These are phyloP conservation scores for Ilex asprella DNA, from an alignment of 257 asterid genomes.

Conservation along the genomic window DNA sequence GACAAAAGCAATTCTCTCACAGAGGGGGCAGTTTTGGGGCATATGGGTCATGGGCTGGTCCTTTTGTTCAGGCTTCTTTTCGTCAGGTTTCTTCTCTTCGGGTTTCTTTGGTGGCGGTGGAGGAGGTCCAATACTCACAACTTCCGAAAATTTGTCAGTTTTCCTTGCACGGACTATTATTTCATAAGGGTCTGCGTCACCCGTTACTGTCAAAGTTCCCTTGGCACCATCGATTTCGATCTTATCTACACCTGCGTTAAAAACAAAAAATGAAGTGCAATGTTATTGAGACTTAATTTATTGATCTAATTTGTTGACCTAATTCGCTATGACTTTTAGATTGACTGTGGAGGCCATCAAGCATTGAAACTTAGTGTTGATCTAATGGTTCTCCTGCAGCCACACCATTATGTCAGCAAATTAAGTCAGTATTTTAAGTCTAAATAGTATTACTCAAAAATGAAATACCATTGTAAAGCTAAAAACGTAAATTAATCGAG, in stretches of 20 bases:
- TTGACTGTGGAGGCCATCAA: background rate
- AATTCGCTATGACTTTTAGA: background rate
- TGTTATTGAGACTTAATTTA: background rate
- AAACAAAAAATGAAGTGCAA: background rate
- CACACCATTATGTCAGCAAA: too few relatives aligned
- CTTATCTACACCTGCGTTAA: slow-evolving; percentile 38
- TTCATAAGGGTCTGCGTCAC: slow-evolving; percentile 48
- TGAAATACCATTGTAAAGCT: too few relatives aligned
- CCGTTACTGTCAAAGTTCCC: slow-evolving; percentile 39
- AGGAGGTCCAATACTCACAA: slow-evolving; percentile 46
- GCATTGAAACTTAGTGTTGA: too few relatives aligned
- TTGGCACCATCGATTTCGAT: slow-evolving; percentile 44
- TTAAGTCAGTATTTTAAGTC: too few relatives aligned
- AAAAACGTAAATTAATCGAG: too few relatives aligned
- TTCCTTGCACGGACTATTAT: slow-evolving; percentile 34
- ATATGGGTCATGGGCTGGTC: too few relatives aligned
- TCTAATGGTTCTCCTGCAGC: too few relatives aligned
- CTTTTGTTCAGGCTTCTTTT: slow-evolving; percentile 12
- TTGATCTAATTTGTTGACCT: background rate
- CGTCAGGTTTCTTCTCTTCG: slow-evolving; percentile 24
- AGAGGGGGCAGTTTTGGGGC: slow-evolving; percentile 9
- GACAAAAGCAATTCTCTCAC: slow-evolving; percentile 6
- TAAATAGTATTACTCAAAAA: too few relatives aligned
- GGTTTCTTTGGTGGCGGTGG: slow-evolving; percentile 22
- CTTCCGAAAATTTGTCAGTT: slow-evolving; percentile 36